Evolutionary conservation across 371 early-diverging fungal species (phyloP).

Genomic region (Mortierella sp.): DNA sequence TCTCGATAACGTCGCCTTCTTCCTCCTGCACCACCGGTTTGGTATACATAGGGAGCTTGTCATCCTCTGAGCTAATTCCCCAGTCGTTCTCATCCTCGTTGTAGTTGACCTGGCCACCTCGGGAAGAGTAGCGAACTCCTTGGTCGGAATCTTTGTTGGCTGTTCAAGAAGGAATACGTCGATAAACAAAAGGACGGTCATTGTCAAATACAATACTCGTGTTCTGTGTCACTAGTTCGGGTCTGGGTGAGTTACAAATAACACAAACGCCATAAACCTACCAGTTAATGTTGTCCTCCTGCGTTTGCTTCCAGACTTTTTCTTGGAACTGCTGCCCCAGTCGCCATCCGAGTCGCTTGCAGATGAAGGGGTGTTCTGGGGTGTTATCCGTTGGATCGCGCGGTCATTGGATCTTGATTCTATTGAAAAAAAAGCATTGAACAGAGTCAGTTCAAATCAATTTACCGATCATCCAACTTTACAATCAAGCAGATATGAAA

Average conservation of each 20-base stretch:
- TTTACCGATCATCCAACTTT: neutral
- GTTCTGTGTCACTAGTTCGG: too few species aligned
- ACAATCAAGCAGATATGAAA: neutral
- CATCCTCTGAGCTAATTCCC: conserved; percentile 55
- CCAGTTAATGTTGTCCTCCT: conserved; percentile 24
- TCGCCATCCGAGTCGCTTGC: conserved; percentile 53
- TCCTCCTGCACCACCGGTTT: conserved; percentile 58
- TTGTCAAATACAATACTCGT: too few species aligned
- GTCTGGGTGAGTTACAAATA: too few species aligned
- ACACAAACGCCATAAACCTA: conserved; percentile 12
- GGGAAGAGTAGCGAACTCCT: conserved; percentile 48
- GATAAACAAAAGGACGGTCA: too few species aligned
- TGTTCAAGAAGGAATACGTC: neutral
- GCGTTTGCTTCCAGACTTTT: conserved; percentile 21
- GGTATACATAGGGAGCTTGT: conserved; percentile 45
- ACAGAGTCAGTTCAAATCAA: neutral
- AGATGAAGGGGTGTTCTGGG: conserved; percentile 43
- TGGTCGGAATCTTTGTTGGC: conserved; percentile 41
- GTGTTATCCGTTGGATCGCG: conserved; percentile 28
- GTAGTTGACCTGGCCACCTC: conserved; percentile 56
- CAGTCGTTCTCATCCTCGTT: conserved; percentile 58
- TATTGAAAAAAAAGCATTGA: conserved; percentile 5
- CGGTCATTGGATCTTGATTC: conserved; percentile 38
- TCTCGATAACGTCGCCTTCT: conserved; percentile 76
- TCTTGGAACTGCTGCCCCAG: conserved; percentile 43